phyloP scores from a whole-genome alignment of 495 filamentous ascomycete species.

The Copromyces sp. region DNA sequence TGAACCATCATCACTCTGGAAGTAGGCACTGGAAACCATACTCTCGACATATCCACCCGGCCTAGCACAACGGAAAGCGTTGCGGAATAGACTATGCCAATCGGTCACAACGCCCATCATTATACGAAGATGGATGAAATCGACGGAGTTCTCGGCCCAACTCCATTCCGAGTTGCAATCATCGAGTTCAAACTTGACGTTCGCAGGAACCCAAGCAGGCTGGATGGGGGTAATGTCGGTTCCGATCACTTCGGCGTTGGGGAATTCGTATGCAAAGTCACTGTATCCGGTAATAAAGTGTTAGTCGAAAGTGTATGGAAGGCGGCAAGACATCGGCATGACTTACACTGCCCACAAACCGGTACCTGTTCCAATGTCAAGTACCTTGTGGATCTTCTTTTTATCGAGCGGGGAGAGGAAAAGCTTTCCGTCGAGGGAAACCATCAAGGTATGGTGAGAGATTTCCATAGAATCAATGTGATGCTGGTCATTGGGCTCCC shows the following conservation, averaged over 20 bases:
- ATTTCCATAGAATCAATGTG: constrained; percentile 19
- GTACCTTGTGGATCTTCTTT: constrained; percentile 34
- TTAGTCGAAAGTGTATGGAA: constrained; percentile 3
- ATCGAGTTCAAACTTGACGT: constrained; percentile 45
- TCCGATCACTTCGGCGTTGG: constrained; percentile 43
- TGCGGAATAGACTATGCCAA: constrained; percentile 35
- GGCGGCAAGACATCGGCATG: neutral
- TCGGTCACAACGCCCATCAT: constrained; percentile 39
- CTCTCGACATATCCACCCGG: constrained; percentile 3
- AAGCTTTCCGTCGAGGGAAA: constrained; percentile 26
- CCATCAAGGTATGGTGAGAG: constrained; percentile 17
- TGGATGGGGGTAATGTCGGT: constrained; percentile 52
- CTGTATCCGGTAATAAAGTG: constrained; percentile 22
- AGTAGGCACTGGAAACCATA: neutral
- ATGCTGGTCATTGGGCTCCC: constrained; percentile 19
- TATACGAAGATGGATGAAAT: constrained; percentile 43
- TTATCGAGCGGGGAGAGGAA: constrained; percentile 43
- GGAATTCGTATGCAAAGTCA: constrained; percentile 35
- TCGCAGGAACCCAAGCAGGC: constrained; percentile 30
- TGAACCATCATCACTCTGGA: neutral
- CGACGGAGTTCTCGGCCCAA: constrained; percentile 40
- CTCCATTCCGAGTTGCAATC: constrained; percentile 43
- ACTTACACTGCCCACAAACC: constrained; percentile 38
- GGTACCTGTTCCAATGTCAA: constrained; percentile 50
- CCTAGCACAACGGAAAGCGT: constrained; percentile 13